phyloP scores from a whole-genome alignment of 2,329 filamentous ascomycete species.

The Penicillium brevicompactum region DNA sequence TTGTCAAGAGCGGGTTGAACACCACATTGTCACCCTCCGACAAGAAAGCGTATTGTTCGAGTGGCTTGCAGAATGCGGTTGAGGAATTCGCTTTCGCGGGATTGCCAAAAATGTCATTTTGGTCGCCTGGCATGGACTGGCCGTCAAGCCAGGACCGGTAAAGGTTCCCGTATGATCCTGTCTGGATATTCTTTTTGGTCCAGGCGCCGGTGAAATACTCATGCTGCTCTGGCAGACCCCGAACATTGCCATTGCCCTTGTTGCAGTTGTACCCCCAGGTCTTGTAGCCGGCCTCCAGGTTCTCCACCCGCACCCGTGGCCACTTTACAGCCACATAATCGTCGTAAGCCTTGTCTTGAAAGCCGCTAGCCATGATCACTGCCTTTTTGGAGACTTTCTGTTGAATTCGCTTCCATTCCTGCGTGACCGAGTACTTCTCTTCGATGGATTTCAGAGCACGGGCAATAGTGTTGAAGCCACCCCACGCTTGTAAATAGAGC shows the following conservation, averaged over 20 bases:
- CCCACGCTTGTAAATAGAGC: slow-evolving; percentile 21
- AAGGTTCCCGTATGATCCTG: slow-evolving; percentile 11
- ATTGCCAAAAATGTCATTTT: slow-evolving; percentile 12
- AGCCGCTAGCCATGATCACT: slow-evolving; percentile 14
- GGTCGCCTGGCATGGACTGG: slow-evolving; percentile 17
- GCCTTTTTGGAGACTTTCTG: slow-evolving; percentile 9
- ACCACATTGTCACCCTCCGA: slow-evolving; percentile 15
- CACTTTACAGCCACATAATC: slow-evolving; percentile 11
- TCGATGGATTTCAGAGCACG: slow-evolving; percentile 18
- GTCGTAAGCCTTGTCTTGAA: slow-evolving; percentile 12
- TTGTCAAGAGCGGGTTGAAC: slow-evolving; percentile 11
- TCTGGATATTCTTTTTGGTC: slow-evolving; percentile 12
- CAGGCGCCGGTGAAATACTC: slow-evolving; percentile 12
- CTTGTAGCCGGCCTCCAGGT: slow-evolving; percentile 4
- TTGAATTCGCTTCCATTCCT: slow-evolving; percentile 4
- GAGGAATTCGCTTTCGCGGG: neutral
- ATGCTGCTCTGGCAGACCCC: slow-evolving; percentile 6
- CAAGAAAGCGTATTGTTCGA: slow-evolving; percentile 8
- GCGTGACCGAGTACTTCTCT: slow-evolving; percentile 1
- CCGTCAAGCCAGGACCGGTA: slow-evolving; percentile 16
- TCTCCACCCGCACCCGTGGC: slow-evolving; percentile 10
- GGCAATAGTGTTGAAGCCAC: slow-evolving; percentile 21
- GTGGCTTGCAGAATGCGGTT: slow-evolving; percentile 8
- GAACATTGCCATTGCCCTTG: slow-evolving; percentile 6
- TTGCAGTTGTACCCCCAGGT: slow-evolving; percentile 15